Percentiles rank a stretch among this genome's conserved stretches.
Evolutionary conservation across 2,329 filamentous ascomycete genomes (phyloP).

Genomic region (Claviceps citrina): DNA sequence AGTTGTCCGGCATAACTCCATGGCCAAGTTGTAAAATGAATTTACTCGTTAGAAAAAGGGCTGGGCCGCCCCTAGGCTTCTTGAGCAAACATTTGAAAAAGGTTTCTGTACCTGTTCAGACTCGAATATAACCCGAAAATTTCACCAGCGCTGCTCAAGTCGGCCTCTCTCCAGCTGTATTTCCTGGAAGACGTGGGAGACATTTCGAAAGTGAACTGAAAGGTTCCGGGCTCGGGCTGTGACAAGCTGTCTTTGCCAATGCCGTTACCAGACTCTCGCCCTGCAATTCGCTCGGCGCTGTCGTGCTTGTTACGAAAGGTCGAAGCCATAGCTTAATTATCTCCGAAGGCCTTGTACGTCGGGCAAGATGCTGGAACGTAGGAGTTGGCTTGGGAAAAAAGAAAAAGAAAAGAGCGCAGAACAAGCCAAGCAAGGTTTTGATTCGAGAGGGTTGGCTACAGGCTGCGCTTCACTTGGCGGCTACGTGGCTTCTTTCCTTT

Average conservation of each 20-base stretch:
- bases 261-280: background rate
- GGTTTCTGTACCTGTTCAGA: background rate
- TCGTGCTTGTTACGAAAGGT: background rate
- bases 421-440: no score
- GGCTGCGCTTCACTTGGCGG: no score
- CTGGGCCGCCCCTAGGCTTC: no score
- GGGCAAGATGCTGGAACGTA: no score
- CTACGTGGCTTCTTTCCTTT: no score
- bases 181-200: conserved; percentile 14
- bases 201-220: conserved; percentile 21
- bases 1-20: no score
- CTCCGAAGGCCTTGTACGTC: no score
- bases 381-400: no score
- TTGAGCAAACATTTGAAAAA: background rate
- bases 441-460: no score
- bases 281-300: background rate
- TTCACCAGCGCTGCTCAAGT: conserved; percentile 11
- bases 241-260: background rate
- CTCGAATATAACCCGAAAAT: background rate
- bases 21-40: no score
- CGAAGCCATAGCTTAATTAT: background rate
- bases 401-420: no score
- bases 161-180: conserved; percentile 19
- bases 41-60: no score
- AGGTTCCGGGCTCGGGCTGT: conserved; percentile 6